phyloP scores from a whole-genome alignment of 2,329 filamentous ascomycete genomes.

The Cytospora leucostoma region DNA sequence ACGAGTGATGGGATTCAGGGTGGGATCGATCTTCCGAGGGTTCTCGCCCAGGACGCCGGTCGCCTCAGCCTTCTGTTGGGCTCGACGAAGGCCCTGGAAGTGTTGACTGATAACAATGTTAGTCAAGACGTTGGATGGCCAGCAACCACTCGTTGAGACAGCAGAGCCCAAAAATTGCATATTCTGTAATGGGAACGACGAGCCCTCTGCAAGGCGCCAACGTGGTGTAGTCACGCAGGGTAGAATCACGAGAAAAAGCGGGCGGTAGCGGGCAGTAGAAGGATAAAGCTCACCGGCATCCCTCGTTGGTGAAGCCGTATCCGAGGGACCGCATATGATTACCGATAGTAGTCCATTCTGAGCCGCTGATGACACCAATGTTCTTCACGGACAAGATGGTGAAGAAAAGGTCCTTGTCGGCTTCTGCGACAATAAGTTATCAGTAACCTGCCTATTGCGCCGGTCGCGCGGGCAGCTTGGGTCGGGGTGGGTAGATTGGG shows the following conservation, averaged over 20 bases:
- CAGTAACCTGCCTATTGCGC: constrained; percentile 7
- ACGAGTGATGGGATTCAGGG: constrained; percentile 60
- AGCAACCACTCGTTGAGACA: not conserved
- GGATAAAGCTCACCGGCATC: constrained; percentile 56
- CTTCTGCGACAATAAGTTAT: constrained; percentile 36
- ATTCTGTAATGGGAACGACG: not conserved
- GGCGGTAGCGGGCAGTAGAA: not conserved
- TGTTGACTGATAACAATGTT: constrained; percentile 52
- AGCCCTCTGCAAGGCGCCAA: not conserved
- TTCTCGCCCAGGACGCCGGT: constrained; percentile 40
- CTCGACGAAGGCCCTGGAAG: constrained; percentile 59
- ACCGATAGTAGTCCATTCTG: constrained; percentile 64
- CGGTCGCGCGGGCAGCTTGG: constrained; percentile 51
- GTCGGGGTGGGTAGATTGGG: not conserved
- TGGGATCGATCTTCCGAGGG: constrained; percentile 50
- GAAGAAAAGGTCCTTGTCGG: constrained; percentile 65
- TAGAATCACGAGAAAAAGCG: constrained; percentile 8
- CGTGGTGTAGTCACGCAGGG: not conserved
- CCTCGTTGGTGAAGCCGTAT: constrained; percentile 66
- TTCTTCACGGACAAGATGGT: constrained; percentile 64
- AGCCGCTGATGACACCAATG: constrained; percentile 63
- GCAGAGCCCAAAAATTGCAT: not conserved
- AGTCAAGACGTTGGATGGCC: constrained; percentile 14
- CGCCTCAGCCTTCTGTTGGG: constrained; percentile 54
- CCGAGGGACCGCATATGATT: constrained; percentile 61